Conservation (phyloP, 371 early-diverging fungal species). For the Globomyces sp. region DNA sequence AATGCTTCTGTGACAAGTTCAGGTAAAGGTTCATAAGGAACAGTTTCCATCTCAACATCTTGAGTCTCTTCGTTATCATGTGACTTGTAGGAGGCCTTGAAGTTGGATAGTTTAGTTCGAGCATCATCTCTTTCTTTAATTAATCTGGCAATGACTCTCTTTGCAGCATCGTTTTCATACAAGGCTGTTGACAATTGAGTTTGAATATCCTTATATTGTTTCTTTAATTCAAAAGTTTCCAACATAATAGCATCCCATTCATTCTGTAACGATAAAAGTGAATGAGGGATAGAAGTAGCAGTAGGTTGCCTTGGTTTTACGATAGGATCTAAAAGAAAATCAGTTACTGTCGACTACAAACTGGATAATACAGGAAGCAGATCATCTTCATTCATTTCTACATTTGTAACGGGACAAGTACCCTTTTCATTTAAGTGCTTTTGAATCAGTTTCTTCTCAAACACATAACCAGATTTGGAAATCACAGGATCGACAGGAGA, state of each 20-base stretch:
- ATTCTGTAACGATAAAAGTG: slow-evolving; percentile 85
- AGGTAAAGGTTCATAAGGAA: slow-evolving; percentile 21
- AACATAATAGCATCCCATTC: slow-evolving; percentile 95
- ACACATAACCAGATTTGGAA: slow-evolving; percentile 77
- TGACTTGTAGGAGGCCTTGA: slow-evolving; percentile 24
- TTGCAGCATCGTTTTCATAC: slow-evolving; percentile 94
- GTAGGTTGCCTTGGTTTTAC: slow-evolving; percentile 81
- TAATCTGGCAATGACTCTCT: slow-evolving; percentile 90
- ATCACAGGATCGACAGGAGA: slow-evolving; percentile 84
- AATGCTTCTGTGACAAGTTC: slow-evolving; percentile 59
- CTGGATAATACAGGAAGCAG: slow-evolving; percentile 71
- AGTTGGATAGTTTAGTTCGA: slow-evolving; percentile 56
- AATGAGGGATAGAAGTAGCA: slow-evolving; percentile 85
- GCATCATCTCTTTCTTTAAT: slow-evolving; percentile 89
- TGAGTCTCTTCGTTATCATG: slow-evolving; percentile 10
- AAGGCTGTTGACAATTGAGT: slow-evolving; percentile 90
- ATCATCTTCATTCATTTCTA: slow-evolving; percentile 73
- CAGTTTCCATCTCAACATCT: slow-evolving; percentile 15
- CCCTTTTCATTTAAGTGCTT: slow-evolving; percentile 84
- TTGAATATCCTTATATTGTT: slow-evolving; percentile 85
- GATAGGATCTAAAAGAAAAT: slow-evolving; percentile 4
- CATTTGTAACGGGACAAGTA: slow-evolving; percentile 79
- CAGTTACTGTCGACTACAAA: slow-evolving; percentile 28
- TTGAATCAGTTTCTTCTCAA: slow-evolving; percentile 80
- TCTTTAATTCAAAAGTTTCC: slow-evolving; percentile 86